Base-by-base conservation (phyloP, 192 early-diverging fungal genomes). In the Allomyces macrogynus region DNA sequence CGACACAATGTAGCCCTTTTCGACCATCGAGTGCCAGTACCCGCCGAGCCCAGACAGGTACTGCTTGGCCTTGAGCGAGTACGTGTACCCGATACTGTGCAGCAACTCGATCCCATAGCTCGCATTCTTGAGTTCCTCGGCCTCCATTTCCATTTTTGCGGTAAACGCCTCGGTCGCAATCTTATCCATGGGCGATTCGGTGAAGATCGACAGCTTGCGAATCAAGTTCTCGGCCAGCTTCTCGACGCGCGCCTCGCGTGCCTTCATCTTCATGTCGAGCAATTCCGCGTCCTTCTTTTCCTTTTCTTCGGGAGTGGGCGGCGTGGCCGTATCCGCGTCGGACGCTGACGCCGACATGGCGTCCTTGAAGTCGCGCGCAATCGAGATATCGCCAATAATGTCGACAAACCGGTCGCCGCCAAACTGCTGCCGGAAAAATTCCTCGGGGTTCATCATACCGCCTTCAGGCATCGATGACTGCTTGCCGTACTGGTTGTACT, bases 371-470 rank as follows among this genome's bases (percentile, higher is more conserved):
- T 97, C 93, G 62, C 84, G 77, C 40, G 91, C 92, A 68, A 99
- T 93, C 22, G 89, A 92, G 63, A 99, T 90, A 70, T 97, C 96
- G 32, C 96, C 96, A 75, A 99, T 94, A 72, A 97, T 87, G 73
- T 90, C 87, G n/a, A 87, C 81, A 78, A 99, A 99, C 62, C 89
- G 86, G 70, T 97, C 96, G 42, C 93, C 93, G 63, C 96, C 96
- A 80, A 99, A 99, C 62, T 90, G 87, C 77, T 91, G 85, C 68
- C 80, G 87, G 75, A 99, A 99, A 78, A 99, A 97, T 64, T 89
- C 88, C 61, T 87, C 83, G 20, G 96, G 91, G 67, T 99, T 91
- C 49, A 91, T 83, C 23, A 83, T 81, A 10, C 84, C 82, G n/a
- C 78, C 77, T 61, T 84, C 83, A 20, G 85, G 80, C 4, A 68